phyloP scores from a whole-genome alignment of 2,329 filamentous ascomycete genomes.

The Metarhizium rileyi region DNA sequence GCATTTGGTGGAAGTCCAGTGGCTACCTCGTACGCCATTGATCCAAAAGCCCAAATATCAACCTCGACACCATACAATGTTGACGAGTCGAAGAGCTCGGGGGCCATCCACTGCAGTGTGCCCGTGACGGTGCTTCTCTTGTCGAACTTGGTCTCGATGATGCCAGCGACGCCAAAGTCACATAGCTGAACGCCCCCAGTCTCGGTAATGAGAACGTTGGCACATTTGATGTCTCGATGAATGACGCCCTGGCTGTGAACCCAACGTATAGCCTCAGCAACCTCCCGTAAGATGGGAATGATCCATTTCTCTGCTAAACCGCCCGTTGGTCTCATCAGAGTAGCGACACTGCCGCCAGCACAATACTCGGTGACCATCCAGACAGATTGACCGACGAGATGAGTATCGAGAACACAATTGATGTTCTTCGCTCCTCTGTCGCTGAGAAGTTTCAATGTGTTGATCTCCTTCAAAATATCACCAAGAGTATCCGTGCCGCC shows the following conservation, averaged over 20 bases:
- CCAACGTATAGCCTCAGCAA: conserved; percentile 55
- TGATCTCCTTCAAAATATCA: conserved; percentile 53
- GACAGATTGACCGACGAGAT: conserved; percentile 66
- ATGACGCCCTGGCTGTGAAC: conserved; percentile 59
- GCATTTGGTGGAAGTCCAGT: conserved; percentile 69
- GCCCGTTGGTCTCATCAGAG: conserved; percentile 55
- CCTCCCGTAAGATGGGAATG: conserved; percentile 55
- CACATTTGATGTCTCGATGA: conserved; percentile 62
- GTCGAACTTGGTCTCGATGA: conserved; percentile 63
- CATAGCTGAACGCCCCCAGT: conserved; percentile 49
- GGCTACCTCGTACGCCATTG: conserved; percentile 72
- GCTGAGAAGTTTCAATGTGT: conserved; percentile 59
- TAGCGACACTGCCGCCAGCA: conserved; percentile 71
- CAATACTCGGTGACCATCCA: conserved; percentile 86
- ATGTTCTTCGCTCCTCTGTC: conserved; percentile 67
- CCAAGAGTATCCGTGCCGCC: conserved; percentile 51
- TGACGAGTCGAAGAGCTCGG: conserved; percentile 59
- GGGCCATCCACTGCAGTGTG: conserved; percentile 80
- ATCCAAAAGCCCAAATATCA: conserved; percentile 80
- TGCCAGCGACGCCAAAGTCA: conserved; percentile 61
- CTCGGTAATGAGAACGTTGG: conserved; percentile 71
- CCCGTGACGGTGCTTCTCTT: conserved; percentile 75
- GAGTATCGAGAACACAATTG: conserved; percentile 68
- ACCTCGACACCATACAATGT: conserved; percentile 62
- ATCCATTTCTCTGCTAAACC: conserved; percentile 62